A percentile compares a stretch with the other conserved stretches of the same genome.
Conservation (phyloP, 108 stramenopile species). For the Skeletonema potamos region DNA sequence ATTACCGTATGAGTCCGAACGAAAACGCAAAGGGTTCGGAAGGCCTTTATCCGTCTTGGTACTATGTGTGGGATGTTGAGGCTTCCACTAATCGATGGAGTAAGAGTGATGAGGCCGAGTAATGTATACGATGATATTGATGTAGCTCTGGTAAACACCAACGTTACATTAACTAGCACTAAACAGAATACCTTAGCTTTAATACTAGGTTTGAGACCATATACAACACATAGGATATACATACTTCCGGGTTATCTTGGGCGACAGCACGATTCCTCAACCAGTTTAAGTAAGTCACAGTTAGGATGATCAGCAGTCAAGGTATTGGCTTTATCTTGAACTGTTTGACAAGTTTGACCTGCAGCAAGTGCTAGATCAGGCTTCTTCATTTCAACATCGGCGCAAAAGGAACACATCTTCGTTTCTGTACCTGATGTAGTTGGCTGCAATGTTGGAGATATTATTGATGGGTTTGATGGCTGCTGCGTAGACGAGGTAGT, state of each 20-base stretch:
- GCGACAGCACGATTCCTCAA: background rate
- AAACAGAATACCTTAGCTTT: background rate
- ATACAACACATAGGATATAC: no score
- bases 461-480: background rate
- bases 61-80: constrained; percentile 51
- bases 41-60: constrained; percentile 58
- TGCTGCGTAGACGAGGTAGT: background rate
- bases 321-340: background rate
- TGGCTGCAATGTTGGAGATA: background rate
- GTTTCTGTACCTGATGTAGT: background rate
- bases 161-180: no score
- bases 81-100: constrained; percentile 42
- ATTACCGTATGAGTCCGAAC: constrained; percentile 64
- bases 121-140: background rate
- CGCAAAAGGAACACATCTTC: background rate
- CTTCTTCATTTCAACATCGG: background rate
- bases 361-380: background rate
- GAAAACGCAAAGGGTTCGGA: constrained; percentile 16
- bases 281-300: background rate
- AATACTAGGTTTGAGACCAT: background rate
- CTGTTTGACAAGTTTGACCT: background rate
- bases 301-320: background rate
- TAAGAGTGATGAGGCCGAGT: background rate
- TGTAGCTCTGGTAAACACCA: no score
- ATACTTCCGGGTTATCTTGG: background rate